Evolutionary conservation across 2,329 filamentous ascomycete species (phyloP).

Genomic region (Apiospora pterosperma): DNA sequence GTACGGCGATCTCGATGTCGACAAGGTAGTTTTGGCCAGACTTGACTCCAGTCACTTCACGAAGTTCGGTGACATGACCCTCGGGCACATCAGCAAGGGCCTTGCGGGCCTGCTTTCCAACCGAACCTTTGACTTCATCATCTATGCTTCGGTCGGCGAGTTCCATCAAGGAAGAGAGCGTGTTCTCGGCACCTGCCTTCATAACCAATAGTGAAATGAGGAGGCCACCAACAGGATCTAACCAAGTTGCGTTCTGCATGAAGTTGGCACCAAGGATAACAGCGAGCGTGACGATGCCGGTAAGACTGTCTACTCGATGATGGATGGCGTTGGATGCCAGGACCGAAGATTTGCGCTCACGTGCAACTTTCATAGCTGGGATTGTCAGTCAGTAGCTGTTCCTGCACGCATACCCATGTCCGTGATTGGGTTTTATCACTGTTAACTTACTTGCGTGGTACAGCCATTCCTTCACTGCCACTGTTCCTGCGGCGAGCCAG

Average conservation of each 20-base stretch:
- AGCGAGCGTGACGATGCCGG: slow-evolving; percentile 85
- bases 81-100: slow-evolving; percentile 53
- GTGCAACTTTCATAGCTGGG: slow-evolving; percentile 88
- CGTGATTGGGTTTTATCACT: neutral
- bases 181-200: slow-evolving; percentile 85
- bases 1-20: slow-evolving; percentile 82
- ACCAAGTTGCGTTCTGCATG: slow-evolving; percentile 80
- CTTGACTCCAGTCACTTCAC: slow-evolving; percentile 85
- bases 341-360: slow-evolving; percentile 91
- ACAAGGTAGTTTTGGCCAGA: slow-evolving; percentile 95
- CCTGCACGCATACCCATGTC: neutral
- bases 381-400: neutral
- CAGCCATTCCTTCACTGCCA: slow-evolving; percentile 92
- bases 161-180: slow-evolving; percentile 75
- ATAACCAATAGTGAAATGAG: slow-evolving; percentile 93
- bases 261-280: slow-evolving; percentile 90
- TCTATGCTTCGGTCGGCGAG: slow-evolving; percentile 90
- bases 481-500: slow-evolving; percentile 88
- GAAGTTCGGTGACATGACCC: slow-evolving; percentile 62
- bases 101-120: slow-evolving; percentile 62
- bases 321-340: slow-evolving; percentile 95
- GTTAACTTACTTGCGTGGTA: slow-evolving; percentile 82
- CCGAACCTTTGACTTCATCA: slow-evolving; percentile 71
- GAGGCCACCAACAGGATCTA: slow-evolving; percentile 90
- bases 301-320: slow-evolving; percentile 93